Percentiles rank a stretch among this genome's conserved stretches.
Evolutionary conservation across 2,329 filamentous ascomycete genomes (phyloP).

Genomic region (Allantophomopsis lycopodina): DNA sequence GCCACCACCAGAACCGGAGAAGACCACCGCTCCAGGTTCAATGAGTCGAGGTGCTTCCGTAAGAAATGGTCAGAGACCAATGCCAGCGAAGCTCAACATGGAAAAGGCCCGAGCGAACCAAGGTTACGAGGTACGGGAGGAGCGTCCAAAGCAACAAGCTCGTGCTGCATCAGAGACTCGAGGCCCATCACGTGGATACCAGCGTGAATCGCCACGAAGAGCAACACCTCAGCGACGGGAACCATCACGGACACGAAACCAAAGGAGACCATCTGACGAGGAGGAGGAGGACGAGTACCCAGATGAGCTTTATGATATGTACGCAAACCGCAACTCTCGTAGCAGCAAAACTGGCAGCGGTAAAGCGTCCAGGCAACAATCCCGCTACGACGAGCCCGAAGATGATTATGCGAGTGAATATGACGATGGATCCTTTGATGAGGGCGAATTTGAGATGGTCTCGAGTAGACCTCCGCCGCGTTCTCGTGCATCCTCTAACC

Average conservation of each 20-base stretch:
- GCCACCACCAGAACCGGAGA: constrained; percentile 85
- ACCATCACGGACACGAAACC: constrained; percentile 9
- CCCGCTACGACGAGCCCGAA: constrained; percentile 66
- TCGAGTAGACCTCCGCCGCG: constrained; percentile 33
- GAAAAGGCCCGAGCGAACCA: constrained; percentile 36
- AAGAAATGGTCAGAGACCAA: constrained; percentile 44
- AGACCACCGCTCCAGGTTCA: constrained; percentile 20
- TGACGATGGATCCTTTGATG: constrained; percentile 56
- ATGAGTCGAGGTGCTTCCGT: constrained; percentile 45
- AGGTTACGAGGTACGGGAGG: constrained; percentile 18
- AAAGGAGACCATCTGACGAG: constrained; percentile 15
- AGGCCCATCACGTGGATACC: constrained; percentile 18
- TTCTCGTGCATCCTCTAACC: constrained; percentile 25
- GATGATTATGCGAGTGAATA: constrained; percentile 64
- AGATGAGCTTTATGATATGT: constrained; percentile 50
- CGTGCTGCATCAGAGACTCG: constrained; percentile 37
- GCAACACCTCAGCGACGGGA: constrained; percentile 17
- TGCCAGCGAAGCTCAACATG: constrained; percentile 49
- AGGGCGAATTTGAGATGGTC: constrained; percentile 71
- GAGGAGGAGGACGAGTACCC: constrained; percentile 50
- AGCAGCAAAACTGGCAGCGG: constrained; percentile 22
- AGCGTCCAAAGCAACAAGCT: constrained; percentile 21
- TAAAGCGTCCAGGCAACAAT: constrained; percentile 29
- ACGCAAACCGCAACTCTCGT: constrained; percentile 26
- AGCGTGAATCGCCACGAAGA: constrained; percentile 5